These are phyloP conservation scores for Geotrichum armillariae DNA, from an alignment of 1,139 yeast genomes.

Conservation along the genomic window DNA sequence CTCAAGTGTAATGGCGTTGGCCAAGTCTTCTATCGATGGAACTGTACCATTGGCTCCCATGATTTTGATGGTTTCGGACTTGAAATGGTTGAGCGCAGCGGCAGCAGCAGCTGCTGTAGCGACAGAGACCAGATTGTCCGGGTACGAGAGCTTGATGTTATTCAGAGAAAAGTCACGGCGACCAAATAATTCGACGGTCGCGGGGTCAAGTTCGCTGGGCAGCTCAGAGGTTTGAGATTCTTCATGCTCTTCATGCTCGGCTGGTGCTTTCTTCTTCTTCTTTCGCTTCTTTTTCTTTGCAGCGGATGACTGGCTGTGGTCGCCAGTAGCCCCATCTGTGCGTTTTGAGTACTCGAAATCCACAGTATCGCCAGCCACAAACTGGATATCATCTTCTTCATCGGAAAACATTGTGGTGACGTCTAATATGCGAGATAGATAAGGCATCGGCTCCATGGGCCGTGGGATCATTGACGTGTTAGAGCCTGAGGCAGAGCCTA, in stretches of 20 bases:
- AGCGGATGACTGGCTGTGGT: slow-evolving; percentile 26
- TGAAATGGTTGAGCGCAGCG: slow-evolving; percentile 32
- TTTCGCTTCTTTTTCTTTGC: slow-evolving; percentile 52
- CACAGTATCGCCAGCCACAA: slow-evolving; percentile 56
- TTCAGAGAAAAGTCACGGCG: slow-evolving; percentile 34
- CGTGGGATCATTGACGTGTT: not conserved
- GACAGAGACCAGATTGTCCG: slow-evolving; percentile 42
- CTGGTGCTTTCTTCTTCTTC: slow-evolving; percentile 54
- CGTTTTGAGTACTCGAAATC: slow-evolving; percentile 53
- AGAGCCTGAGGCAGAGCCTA: not conserved
- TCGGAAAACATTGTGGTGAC: slow-evolving; percentile 20
- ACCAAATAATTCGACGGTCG: slow-evolving; percentile 23
- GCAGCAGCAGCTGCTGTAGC: slow-evolving; percentile 36
- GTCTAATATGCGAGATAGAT: slow-evolving; percentile 10
- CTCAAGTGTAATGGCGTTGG: slow-evolving; percentile 16
- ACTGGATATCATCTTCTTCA: slow-evolving; percentile 33
- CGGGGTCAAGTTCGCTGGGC: not conserved
- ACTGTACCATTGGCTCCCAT: slow-evolving; percentile 18
- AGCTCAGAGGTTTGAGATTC: not conserved
- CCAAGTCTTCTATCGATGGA: slow-evolving; percentile 18
- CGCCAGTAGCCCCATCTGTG: slow-evolving; percentile 33
- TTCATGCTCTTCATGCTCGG: slow-evolving; percentile 25
- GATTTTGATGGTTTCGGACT: slow-evolving; percentile 14
- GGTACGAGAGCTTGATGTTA: slow-evolving; percentile 52
- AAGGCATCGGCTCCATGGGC: not conserved